These are phyloP conservation scores for Dactylellina parvicollis DNA, from an alignment of 2,329 filamentous ascomycete genomes.

Conservation along the genomic window DNA sequence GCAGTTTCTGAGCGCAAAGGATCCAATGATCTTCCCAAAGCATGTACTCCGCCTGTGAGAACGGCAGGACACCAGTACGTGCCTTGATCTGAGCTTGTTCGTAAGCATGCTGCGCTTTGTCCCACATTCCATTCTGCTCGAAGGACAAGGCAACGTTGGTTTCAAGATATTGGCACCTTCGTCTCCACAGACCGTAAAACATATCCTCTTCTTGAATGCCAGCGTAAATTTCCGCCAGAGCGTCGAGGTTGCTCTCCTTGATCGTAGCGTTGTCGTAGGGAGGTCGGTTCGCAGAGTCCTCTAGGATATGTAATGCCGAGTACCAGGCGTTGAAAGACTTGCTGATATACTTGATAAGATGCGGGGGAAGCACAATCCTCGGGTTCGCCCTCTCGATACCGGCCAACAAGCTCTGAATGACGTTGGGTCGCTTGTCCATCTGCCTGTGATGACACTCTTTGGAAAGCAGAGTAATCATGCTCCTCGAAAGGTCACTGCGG, in stretches of 20 bases:
- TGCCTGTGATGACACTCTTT: constrained; percentile 96
- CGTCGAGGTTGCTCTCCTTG: constrained; percentile 93
- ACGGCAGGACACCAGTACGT: constrained; percentile 92
- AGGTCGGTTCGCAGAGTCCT: constrained; percentile 85
- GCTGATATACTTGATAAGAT: constrained; percentile 93
- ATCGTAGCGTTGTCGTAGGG: constrained; percentile 84
- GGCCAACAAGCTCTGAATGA: constrained; percentile 89
- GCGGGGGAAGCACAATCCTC: constrained; percentile 89
- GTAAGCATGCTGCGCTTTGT: constrained; percentile 96
- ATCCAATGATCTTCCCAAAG: constrained; percentile 99
- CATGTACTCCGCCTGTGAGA: constrained; percentile 97
- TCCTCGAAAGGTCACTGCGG: constrained; percentile 86
- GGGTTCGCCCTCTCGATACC: constrained; percentile 85
- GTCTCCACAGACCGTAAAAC: constrained; percentile 96
- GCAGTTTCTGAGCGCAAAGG: constrained; percentile 94
- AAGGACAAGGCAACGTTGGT: constrained; percentile 97
- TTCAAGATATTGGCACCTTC: constrained; percentile 94
- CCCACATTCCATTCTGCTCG: constrained; percentile 99
- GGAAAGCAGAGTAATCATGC: constrained; percentile 86
- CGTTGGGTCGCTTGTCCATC: constrained; percentile 93
- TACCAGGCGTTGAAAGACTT: constrained; percentile 98
- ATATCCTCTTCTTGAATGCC: constrained; percentile 92
- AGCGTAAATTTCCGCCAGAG: constrained; percentile 91
- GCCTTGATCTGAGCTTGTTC: constrained; percentile 97
- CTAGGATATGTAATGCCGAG: constrained; percentile 86